phyloP scores from a whole-genome alignment of 2,329 filamentous ascomycete genomes.

The Trichoderma polysporum region DNA sequence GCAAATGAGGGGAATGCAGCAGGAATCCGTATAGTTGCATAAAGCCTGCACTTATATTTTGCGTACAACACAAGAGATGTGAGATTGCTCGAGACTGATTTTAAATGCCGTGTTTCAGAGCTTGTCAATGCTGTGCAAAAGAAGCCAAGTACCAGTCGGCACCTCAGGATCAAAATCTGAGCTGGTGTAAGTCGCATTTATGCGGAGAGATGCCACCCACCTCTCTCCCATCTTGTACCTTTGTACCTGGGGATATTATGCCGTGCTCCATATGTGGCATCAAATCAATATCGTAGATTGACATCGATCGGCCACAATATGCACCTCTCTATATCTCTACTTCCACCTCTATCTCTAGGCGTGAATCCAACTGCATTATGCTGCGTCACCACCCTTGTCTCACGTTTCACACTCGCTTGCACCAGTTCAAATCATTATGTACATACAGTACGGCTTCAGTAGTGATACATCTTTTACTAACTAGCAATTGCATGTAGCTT shows the following conservation, averaged over 20 bases:
- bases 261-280: no score
- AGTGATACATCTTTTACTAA: background rate
- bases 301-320: no score
- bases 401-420: no score
- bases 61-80: background rate
- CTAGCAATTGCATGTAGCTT: background rate
- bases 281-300: no score
- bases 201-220: no score
- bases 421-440: no score
- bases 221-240: background rate
- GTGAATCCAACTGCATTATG: background rate
- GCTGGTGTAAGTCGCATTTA: no score
- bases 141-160: background rate
- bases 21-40: background rate
- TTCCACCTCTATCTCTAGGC: background rate
- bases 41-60: background rate
- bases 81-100: background rate
- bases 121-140: background rate
- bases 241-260: background rate
- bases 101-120: background rate
- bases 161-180: background rate
- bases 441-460: background rate
- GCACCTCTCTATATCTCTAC: no score
- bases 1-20: background rate
- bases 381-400: slow-evolving; percentile 3